Base-by-base conservation (phyloP, 208 protist species). In the Strigomonas galati region DNA sequence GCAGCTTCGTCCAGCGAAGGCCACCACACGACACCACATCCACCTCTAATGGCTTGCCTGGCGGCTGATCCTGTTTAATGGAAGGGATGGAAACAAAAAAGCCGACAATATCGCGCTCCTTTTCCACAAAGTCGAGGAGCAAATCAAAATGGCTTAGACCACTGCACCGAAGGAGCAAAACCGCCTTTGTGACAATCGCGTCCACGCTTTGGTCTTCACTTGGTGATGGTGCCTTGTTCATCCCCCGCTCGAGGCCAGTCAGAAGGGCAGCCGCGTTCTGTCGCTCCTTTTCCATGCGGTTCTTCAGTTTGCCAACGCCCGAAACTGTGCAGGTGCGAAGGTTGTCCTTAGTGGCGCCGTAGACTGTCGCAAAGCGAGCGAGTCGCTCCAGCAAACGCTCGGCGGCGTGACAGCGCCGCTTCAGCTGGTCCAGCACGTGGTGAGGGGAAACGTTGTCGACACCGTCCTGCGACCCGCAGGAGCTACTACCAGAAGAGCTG, bases 1-100 rank as follows among this genome's bases (percentile, higher is more conserved):
- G 80, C 48, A 87, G 65, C 56, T 87, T 89, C 24, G 89, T 71
- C 86, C 86, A 92, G 37, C 82, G 82, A 31, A 83, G 70, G 14
- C 71, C 86, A 44, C 58, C 62, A 59, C 71, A 71, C 2, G 81
- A 81, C 15, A 82, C 71, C 27, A 92, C 62, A 54, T 92, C 86
- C 24, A 92, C 76, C 52, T 85, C 72, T 12, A 87, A 31, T 2
- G 53, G 15, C 27, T 58, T 58, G 27, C 21, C 24, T 3, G 53
- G 31, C 24, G 53, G 19, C 21, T 10, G 1, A 4, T 61, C 40
- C 2, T 63, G 21, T 19, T 12, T 32, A 9, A 1, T 26, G 12
- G 37, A 9, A 1, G 58, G 58, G n/a, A 63, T 31, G 28, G 28
- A 12, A 19, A 53, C 32, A 6, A 24, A 17, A 21, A 63, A 10